A percentile compares a stretch with the other conserved stretches of the same genome.
Conservation (phyloP, 106 monocot genomes). For the Xerophyta viscosa region DNA sequence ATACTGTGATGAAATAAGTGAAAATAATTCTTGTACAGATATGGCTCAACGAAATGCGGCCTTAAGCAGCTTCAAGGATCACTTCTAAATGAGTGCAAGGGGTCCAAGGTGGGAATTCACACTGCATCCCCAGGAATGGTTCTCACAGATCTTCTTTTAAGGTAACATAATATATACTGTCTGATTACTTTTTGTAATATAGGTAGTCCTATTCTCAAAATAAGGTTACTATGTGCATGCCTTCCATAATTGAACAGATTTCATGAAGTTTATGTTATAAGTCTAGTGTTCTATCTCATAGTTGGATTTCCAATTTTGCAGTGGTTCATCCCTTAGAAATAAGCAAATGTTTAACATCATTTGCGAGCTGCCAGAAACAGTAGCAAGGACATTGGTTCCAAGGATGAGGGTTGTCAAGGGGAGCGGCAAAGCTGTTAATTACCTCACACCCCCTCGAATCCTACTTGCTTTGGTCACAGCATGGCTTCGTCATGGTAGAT, state of each 20-base stretch:
- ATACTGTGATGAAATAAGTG: too few relatives aligned
- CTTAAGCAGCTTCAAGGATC: constrained; percentile 88
- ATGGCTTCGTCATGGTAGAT: constrained; percentile 87
- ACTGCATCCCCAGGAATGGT: constrained; percentile 99
- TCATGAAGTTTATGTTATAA: too few relatives aligned
- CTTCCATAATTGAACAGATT: too few relatives aligned
- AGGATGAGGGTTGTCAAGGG: constrained; percentile 93
- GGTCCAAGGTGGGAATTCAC: constrained; percentile 87
- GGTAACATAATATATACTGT: too few relatives aligned
- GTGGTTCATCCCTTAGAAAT: constrained; percentile 81
- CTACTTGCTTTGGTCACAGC: constrained; percentile 89
- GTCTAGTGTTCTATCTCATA: too few relatives aligned
- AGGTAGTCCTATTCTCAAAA: too few relatives aligned
- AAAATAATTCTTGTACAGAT: constrained; percentile 52
- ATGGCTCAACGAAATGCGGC: constrained; percentile 96
- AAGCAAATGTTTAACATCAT: constrained; percentile 99
- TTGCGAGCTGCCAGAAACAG: constrained; percentile 98
- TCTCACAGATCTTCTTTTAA: constrained; percentile 83
- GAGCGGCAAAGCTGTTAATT: constrained; percentile 86
- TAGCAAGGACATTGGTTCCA: constrained; percentile 88
- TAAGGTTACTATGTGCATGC: too few relatives aligned
- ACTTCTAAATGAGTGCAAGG: constrained; percentile 74
- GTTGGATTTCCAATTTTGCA: constrained; percentile 19
- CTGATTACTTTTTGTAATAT: too few relatives aligned
- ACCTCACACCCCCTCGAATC: constrained; percentile 91